These are phyloP conservation scores for Hypomontagnella submonticulosa DNA, from an alignment of 495 filamentous ascomycete genomes.

Conservation along the genomic window DNA sequence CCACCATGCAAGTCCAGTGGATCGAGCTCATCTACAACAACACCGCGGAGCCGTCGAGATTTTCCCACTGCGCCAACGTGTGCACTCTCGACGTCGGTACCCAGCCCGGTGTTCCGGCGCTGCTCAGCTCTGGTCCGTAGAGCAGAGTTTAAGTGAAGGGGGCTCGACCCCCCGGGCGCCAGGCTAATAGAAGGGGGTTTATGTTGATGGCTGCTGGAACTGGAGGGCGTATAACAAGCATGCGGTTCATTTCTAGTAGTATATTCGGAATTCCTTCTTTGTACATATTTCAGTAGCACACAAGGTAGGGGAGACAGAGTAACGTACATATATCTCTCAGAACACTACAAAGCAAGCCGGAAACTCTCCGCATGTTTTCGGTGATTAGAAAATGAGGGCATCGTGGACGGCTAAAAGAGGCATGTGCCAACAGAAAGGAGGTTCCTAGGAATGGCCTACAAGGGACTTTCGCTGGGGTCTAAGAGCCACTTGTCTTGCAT, in stretches of 20 bases:
- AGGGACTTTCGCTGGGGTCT: no score
- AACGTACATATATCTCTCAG: not conserved
- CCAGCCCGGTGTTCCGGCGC: conserved; percentile 6
- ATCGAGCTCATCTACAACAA: conserved; percentile 78
- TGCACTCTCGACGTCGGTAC: conserved; percentile 38
- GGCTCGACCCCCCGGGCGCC: not conserved
- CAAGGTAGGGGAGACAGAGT: not conserved
- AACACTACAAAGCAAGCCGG: no score
- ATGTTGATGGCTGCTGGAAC: no score
- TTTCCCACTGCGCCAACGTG: conserved; percentile 38
- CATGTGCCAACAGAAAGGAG: no score
- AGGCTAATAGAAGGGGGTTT: no score
- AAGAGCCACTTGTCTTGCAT: no score
- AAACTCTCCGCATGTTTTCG: no score
- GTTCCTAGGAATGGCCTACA: no score
- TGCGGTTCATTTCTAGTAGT: not conserved
- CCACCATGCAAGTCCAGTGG: conserved; percentile 77
- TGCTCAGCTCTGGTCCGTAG: conserved; percentile 28
- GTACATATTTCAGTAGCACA: conserved; percentile 18
- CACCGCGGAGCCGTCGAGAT: conserved; percentile 42
- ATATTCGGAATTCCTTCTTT: not conserved
- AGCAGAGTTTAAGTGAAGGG: not conserved
- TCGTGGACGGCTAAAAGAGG: no score
- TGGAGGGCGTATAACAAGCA: not conserved
- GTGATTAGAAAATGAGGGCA: no score